phyloP scores from a whole-genome alignment of 768 basidiomycete species.

The Tricholoma furcatifolium region DNA sequence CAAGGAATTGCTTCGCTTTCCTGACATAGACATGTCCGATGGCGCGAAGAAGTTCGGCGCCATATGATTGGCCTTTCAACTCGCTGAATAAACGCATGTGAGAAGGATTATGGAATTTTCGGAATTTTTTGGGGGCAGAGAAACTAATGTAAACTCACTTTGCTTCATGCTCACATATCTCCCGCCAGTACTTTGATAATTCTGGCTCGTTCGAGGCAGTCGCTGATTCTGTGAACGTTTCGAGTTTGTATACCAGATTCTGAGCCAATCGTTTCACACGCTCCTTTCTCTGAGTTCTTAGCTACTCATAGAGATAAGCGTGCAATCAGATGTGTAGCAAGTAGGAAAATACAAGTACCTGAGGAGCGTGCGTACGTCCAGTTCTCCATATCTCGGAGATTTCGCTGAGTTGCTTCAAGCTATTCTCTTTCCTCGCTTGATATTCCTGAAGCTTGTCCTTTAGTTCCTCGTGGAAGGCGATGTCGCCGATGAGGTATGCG shows the following conservation, averaged over 20 bases:
- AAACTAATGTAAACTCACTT: too few species aligned
- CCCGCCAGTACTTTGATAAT: slow-evolving; percentile 68
- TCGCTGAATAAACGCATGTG: slow-evolving; percentile 44
- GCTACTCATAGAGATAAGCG: slow-evolving; percentile 40
- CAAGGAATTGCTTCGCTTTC: slow-evolving; percentile 81
- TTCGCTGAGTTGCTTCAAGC: too few species aligned
- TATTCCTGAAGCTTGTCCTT: slow-evolving; percentile 63
- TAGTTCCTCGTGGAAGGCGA: slow-evolving; percentile 87
- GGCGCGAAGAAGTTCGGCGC: slow-evolving; percentile 78
- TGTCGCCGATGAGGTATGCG: slow-evolving; percentile 81
- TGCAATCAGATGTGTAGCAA: neutral
- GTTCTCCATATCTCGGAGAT: too few species aligned
- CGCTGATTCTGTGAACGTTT: slow-evolving; percentile 84
- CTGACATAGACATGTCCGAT: slow-evolving; percentile 82
- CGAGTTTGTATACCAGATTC: slow-evolving; percentile 75
- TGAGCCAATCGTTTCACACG: slow-evolving; percentile 74
- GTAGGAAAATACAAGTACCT: slow-evolving; percentile 46
- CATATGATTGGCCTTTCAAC: slow-evolving; percentile 81
- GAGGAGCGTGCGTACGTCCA: too few species aligned
- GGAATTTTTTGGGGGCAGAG: neutral
- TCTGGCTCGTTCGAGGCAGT: slow-evolving; percentile 64
- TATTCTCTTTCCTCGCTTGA: slow-evolving; percentile 71
- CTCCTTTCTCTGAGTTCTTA: slow-evolving; percentile 71
- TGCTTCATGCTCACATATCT: slow-evolving; percentile 76
- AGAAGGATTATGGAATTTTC: too few species aligned